Percentiles rank a stretch among this genome's conserved stretches.
These are phyloP conservation scores for Xenosphaeropsis pyriputrescens DNA, from an alignment of 2,329 filamentous ascomycete species.

Conservation along the genomic window DNA sequence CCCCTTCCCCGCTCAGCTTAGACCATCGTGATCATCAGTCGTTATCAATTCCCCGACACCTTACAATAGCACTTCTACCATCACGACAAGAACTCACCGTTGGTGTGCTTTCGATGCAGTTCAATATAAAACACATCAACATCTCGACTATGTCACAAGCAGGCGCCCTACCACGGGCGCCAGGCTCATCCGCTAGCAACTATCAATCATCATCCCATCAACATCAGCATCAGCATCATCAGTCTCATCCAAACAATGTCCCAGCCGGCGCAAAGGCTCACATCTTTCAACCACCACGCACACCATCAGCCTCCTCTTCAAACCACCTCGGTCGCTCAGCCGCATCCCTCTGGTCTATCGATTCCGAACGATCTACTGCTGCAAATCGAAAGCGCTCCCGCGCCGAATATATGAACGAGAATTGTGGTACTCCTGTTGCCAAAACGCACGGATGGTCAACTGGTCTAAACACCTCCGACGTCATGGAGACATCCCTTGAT, in stretches of 20 bases:
- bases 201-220: no score
- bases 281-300: conserved; percentile 26
- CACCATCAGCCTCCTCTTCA: conserved; percentile 20
- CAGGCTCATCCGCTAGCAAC: no score
- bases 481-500: conserved; percentile 2
- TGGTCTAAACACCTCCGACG: conserved; percentile 1
- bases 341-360: neutral
- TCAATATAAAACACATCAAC: no score
- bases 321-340: conserved; percentile 14
- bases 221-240: no score
- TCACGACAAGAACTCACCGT: no score
- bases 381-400: conserved; percentile 7
- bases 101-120: no score
- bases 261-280: conserved; percentile 17
- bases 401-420: conserved; percentile 4
- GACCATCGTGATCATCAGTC: no score
- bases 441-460: conserved; percentile 1
- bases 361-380: neutral
- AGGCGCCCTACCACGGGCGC: no score
- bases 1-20: no score
- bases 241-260: neutral
- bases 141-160: no score
- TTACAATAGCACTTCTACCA: no score
- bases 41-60: no score
- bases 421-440: conserved; percentile 3